These are phyloP conservation scores for Pezicula radicicola DNA, from an alignment of 2,329 filamentous ascomycete species.

Conservation along the genomic window DNA sequence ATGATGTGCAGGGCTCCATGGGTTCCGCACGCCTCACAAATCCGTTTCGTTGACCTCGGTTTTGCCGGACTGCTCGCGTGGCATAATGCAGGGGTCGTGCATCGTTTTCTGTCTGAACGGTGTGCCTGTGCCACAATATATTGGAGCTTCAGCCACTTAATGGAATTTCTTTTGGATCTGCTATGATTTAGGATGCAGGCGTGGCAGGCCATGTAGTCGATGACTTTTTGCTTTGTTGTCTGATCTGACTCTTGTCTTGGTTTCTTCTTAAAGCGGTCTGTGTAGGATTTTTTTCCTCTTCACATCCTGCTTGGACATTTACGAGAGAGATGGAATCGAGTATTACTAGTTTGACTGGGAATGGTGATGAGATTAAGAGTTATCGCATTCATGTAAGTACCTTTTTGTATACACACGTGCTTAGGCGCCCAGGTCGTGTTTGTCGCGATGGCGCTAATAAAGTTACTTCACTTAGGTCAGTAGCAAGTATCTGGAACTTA, in stretches of 20 bases:
- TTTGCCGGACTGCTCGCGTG: neutral
- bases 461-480: constrained; percentile 48
- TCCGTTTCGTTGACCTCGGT: neutral
- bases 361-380: constrained; percentile 43
- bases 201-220: too few relatives aligned
- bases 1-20: neutral
- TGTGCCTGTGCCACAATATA: too few relatives aligned
- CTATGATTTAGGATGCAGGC: too few relatives aligned
- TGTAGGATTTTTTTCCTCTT: neutral
- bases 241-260: neutral
- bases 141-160: too few relatives aligned
- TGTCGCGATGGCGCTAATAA: constrained; percentile 2
- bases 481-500: constrained; percentile 64
- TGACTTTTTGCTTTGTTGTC: neutral
- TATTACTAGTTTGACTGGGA: constrained; percentile 5
- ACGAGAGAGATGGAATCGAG: neutral
- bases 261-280: neutral
- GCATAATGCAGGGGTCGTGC: neutral
- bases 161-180: too few relatives aligned
- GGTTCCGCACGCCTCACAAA: neutral
- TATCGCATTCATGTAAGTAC: constrained; percentile 56
- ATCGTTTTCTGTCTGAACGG: neutral
- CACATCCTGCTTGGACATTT: too few relatives aligned
- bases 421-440: neutral
- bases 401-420: neutral